Percentiles rank a stretch among this genome's conserved stretches.
phyloP scores from a whole-genome alignment of 306 rosid genomes.

The Betula pendula region DNA sequence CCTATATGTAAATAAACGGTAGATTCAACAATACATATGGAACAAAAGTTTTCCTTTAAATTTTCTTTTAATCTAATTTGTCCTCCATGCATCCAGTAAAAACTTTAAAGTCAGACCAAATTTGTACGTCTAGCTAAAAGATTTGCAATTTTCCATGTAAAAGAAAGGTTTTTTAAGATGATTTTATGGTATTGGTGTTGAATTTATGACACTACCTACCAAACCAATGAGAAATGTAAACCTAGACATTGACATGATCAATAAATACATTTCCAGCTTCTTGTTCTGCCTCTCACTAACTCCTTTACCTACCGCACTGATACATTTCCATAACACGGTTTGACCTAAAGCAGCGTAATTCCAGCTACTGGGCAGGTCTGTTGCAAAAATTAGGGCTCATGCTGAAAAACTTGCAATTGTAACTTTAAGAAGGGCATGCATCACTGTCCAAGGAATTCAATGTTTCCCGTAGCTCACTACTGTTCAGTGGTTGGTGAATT shows the following conservation, averaged over 20 bases:
- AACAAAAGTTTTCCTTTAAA: no score
- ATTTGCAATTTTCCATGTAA: no score
- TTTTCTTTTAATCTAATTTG: no score
- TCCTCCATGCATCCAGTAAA: no score
- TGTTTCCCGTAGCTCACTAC: neutral
- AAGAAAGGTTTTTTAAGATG: neutral
- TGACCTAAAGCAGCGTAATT: neutral
- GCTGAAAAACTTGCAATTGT: neutral
- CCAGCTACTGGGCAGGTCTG: neutral
- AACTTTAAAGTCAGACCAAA: no score
- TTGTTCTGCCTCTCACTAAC: neutral
- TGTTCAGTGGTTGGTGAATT: neutral
- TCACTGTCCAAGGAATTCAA: neutral
- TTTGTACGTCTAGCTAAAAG: no score
- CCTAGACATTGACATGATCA: neutral
- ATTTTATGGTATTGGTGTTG: slow-evolving; percentile 9
- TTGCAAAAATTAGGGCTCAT: neutral
- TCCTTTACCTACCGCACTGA: slow-evolving; percentile 9
- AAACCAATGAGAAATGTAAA: neutral
- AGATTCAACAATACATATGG: no score
- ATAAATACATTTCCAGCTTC: slow-evolving; percentile 4
- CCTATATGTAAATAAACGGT: no score
- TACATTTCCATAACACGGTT: neutral
- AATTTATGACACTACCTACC: slow-evolving; percentile 26
- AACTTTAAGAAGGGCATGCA: neutral